Conservation (phyloP, 176 grass and related monocot species). For the Panicum miliaceum region DNA sequence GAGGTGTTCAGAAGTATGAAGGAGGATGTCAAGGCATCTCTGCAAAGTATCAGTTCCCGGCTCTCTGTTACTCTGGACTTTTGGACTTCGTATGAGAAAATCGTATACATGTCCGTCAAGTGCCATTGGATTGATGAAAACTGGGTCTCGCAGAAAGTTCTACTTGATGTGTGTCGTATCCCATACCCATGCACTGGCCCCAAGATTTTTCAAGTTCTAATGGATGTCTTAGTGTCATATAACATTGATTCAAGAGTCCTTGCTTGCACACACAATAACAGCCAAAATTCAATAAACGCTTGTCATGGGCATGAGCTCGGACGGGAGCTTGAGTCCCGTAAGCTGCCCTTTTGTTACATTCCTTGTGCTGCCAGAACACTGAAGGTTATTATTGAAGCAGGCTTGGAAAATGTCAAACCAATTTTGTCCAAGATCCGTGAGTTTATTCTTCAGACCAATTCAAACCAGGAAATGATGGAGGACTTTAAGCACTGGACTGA, state of each 20-base stretch:
- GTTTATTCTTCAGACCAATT: slow-evolving; percentile 73
- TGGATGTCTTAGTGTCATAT: slow-evolving; percentile 63
- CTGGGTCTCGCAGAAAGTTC: slow-evolving; percentile 71
- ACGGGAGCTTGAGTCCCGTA: slow-evolving; percentile 62
- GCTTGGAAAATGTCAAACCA: slow-evolving; percentile 65
- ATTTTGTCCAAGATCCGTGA: slow-evolving; percentile 80
- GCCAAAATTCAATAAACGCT: slow-evolving; percentile 65
- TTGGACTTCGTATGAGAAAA: slow-evolving; percentile 89
- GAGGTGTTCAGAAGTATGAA: slow-evolving; percentile 83
- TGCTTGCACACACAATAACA: slow-evolving; percentile 84
- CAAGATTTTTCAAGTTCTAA: slow-evolving; percentile 64
- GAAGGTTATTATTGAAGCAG: slow-evolving; percentile 76
- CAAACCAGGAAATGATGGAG: slow-evolving; percentile 59
- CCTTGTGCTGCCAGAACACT: slow-evolving; percentile 79
- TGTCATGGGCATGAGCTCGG: slow-evolving; percentile 59
- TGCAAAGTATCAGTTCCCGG: slow-evolving; percentile 65
- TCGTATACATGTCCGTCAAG: slow-evolving; percentile 86
- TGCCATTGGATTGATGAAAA: slow-evolving; percentile 92
- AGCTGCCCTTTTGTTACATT: slow-evolving; percentile 79
- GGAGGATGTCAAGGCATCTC: slow-evolving; percentile 75
- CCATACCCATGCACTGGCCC: slow-evolving; percentile 63
- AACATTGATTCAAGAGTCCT: slow-evolving; percentile 69
- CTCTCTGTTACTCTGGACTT: slow-evolving; percentile 79
- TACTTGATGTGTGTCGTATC: slow-evolving; percentile 84
- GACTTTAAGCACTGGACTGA: slow-evolving; percentile 83